Base-by-base conservation (phyloP, 805 yeast species). In the Candida namnaoensis region DNA sequence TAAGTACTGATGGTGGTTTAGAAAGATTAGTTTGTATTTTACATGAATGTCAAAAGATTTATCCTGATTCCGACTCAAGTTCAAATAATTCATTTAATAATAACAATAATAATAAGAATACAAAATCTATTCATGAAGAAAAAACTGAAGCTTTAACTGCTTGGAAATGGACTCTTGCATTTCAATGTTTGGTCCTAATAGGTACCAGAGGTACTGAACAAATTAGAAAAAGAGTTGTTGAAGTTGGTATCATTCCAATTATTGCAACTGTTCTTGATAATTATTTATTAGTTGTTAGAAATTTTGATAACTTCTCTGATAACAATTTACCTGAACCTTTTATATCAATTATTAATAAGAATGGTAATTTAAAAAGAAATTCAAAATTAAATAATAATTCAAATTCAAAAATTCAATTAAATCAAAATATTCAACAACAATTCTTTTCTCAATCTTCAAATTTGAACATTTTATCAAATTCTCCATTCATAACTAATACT, bases 101-200 rank as follows among this genome's bases (percentile, higher is more conserved):
- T 8, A 8, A 7, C 10, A 10, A 8, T 3, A 26, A 26, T 3
- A 30, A 24, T 25, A 50, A 44, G 10, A 42, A 49, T 11, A 47
- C 50, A 4, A 58, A 57, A 45, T 43, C 53, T 32, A 48, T 62
- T 25, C 47, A 53, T 36, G 54, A 58, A 45, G 65, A 58, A 47
- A 65, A 66, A 43, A 49, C 50, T 42, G 49, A 56, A 36, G 72
- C 80, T 25, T 68, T 87, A 47, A 69, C 83, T n/a, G 90, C 95
- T 0, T 91, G 96, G 96, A 91, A 91, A 65, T 91, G 99, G 99
- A 86, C 95, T 6, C 66, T 91, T 41, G 86, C 97, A 0, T 80
- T 93, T 56, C 99, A 91, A 65, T 90, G 97, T 58, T 66, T 91
- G 42, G 95, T 91, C 1, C 72, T 88, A 42, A 79, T 91, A 15